Base-by-base conservation (phyloP, 257 asterid species). In the Forsythia suspensa region DNA sequence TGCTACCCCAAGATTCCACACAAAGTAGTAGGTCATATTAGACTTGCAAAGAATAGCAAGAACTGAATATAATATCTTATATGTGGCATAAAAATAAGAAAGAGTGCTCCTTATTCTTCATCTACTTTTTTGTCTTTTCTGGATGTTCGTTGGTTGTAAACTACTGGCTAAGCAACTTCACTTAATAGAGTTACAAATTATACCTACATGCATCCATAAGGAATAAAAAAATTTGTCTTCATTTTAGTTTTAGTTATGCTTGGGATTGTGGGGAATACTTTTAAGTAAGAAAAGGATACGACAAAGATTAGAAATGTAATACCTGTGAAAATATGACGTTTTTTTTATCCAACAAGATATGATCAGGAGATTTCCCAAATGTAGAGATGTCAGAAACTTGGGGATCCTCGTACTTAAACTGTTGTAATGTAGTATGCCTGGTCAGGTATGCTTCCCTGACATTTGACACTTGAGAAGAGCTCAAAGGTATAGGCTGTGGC, bases 321-420 rank as follows among this genome's bases (percentile, higher is more conserved):
- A 92, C 98, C 97, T 86, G 89, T 2, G 98, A 85, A 46, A 81
- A 86, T 37, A 91, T 65, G 74, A 92, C 61, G 72, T 73, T 69
- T 74, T 85, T 81, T 66, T 80, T 85, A 79, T 87, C 81, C 29
- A 94, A 74, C 69, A 87, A 61, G 67, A 92, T 36, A 73, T 80
- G 88, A 38, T 87, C 89, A 2, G 82, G 86, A 72, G 89, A 85
- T 69, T 82, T 85, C 13, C 88, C 84, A 57, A 34, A 78, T 37
- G 76, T 77, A 43, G 10, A 11, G 40, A 87, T 57, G 43, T 75
- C 83, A 20, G 66, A 42, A 63, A 57, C 39, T 3, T 70, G 46
- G 51, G 98, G 95, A 86, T 94, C 94, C 10, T 11, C 63, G 80
- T 81, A 91, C 85, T 84, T 92, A 73, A 94, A 91, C 84, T 89